Evolutionary conservation across 2,329 filamentous ascomycete species (phyloP).

Genomic region (Aspergillus neotritici): DNA sequence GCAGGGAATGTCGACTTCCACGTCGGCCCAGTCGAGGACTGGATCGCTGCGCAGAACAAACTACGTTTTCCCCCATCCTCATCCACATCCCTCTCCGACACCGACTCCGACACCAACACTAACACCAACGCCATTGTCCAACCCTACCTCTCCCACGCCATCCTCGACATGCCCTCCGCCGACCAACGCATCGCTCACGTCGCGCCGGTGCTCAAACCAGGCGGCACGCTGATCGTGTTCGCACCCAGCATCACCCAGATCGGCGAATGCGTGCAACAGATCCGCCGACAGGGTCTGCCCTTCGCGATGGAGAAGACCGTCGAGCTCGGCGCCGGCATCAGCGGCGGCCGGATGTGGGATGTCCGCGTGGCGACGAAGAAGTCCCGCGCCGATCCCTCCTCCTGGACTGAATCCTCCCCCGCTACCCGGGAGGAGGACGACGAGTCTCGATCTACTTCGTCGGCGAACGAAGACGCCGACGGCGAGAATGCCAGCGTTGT

Average conservation of each 20-base stretch:
- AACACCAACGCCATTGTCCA: conserved; percentile 24
- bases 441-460: conserved; percentile 4
- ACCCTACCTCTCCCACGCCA: conserved; percentile 65
- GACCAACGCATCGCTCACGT: conserved; percentile 46
- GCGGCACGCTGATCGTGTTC: conserved; percentile 65
- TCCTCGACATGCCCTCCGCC: conserved; percentile 67
- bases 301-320: conserved; percentile 44
- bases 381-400: conserved; percentile 29
- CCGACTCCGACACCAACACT: conserved; percentile 13
- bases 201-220: conserved; percentile 52
- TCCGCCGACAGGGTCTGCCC: conserved; percentile 51
- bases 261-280: conserved; percentile 54
- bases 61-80: conserved; percentile 22
- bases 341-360: conserved; percentile 45
- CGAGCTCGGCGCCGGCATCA: conserved; percentile 43
- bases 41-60: conserved; percentile 52
- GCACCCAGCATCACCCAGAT: conserved; percentile 76
- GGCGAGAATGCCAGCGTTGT: conserved; percentile 11
- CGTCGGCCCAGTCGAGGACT: conserved; percentile 59
- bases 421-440: conserved; percentile 8
- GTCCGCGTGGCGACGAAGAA: conserved; percentile 38
- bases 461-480: conserved; percentile 10
- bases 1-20: conserved; percentile 67
- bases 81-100: conserved; percentile 14
- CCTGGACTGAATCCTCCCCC: conserved; percentile 21